phyloP scores from a whole-genome alignment of 805 yeast genomes.

The Candida cerambycidarum region DNA sequence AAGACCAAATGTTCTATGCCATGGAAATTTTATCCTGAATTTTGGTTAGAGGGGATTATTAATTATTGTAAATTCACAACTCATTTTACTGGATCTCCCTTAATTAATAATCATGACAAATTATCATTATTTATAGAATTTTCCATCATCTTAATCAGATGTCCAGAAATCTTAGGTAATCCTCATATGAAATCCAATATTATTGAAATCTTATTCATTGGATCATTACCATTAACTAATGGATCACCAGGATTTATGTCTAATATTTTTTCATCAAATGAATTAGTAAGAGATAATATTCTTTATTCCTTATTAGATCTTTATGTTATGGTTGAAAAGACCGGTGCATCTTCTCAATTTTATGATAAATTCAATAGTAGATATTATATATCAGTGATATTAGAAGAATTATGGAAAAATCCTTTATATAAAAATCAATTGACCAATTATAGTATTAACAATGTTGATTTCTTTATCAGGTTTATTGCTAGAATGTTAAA shows the following conservation, averaged over 20 bases:
- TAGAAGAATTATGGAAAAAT: constrained; percentile 81
- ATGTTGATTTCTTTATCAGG: constrained; percentile 83
- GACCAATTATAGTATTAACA: constrained; percentile 59
- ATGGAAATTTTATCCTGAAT: constrained; percentile 85
- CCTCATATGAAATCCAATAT: constrained; percentile 90
- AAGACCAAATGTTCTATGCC: constrained; percentile 68
- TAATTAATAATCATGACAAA: constrained; percentile 52
- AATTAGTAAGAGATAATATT: constrained; percentile 61
- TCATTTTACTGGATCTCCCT: constrained; percentile 54
- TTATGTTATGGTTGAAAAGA: constrained; percentile 92
- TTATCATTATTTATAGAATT: constrained; percentile 64
- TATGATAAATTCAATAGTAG: constrained; percentile 94
- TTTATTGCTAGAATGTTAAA: constrained; percentile 94
- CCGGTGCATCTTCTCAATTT: constrained; percentile 93
- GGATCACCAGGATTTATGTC: constrained; percentile 76
- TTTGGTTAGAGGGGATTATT: constrained; percentile 76
- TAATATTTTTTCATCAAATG: constrained; percentile 61
- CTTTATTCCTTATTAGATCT: constrained; percentile 83
- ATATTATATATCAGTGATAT: constrained; percentile 77
- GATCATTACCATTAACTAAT: constrained; percentile 55
- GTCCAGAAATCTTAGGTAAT: constrained; percentile 82
- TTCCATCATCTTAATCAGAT: constrained; percentile 71
- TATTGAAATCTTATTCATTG: constrained; percentile 76
- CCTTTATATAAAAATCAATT: constrained; percentile 69
- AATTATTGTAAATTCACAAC: constrained; percentile 66